Evolutionary conservation across 169 alveolate genomes (phyloP).

Genomic region (Miamiensis avidus): DNA sequence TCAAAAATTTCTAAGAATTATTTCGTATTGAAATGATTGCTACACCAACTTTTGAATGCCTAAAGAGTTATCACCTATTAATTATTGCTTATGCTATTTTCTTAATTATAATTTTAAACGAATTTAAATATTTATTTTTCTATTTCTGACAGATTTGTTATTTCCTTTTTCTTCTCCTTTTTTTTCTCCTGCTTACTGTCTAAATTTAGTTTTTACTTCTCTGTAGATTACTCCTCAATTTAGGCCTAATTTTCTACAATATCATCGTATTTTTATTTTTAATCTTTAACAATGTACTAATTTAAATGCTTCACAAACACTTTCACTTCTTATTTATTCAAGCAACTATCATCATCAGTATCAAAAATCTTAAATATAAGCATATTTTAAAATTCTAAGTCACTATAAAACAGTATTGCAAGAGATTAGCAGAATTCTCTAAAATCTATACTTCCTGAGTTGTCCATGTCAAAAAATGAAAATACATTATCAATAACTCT

Average conservation of each 20-base stretch:
- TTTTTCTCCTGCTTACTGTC: constrained; percentile 1
- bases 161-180: not conserved
- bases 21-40: not conserved
- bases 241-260: not conserved
- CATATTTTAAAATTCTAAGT: not conserved
- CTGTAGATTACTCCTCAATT: not conserved
- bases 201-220: no score
- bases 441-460: constrained; percentile 28
- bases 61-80: not conserved
- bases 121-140: not conserved
- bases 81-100: not conserved
- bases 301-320: not conserved
- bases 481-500: constrained; percentile 14
- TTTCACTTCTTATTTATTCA: constrained; percentile 26
- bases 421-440: constrained; percentile 20
- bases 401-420: constrained; percentile 19
- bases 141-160: not conserved
- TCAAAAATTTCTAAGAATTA: constrained; percentile 31
- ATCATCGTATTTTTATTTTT: not conserved
- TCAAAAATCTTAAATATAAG: constrained; percentile 11
- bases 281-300: not conserved
- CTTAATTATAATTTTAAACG: not conserved
- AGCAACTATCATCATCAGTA: constrained; percentile 22
- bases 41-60: constrained; percentile 16
- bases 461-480: constrained; percentile 30